These are phyloP conservation scores for Phytophthora idaei DNA, from an alignment of 352 stramenopile genomes.

Conservation along the genomic window DNA sequence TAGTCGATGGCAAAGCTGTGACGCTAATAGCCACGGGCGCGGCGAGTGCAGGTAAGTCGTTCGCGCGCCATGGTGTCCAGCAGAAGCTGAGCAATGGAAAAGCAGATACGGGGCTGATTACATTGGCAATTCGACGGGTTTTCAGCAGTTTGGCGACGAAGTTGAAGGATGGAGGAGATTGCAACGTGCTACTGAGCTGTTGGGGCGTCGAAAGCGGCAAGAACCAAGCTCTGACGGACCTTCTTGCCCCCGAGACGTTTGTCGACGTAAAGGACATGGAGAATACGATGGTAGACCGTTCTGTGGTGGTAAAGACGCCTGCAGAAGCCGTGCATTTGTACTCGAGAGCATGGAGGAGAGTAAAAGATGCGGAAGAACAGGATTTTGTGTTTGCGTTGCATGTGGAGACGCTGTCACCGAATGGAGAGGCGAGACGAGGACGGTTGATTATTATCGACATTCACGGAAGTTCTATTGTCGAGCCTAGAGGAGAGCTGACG, in stretches of 20 bases:
- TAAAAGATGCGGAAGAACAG: constrained; percentile 16
- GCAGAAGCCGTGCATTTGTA: constrained; percentile 47
- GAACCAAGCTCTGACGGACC: constrained; percentile 23
- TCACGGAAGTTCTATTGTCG: constrained; percentile 54
- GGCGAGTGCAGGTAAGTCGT: constrained; percentile 58
- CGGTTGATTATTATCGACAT: constrained; percentile 56
- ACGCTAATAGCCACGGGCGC: constrained; percentile 62
- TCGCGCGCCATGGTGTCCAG: constrained; percentile 57
- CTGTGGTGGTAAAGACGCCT: constrained; percentile 34
- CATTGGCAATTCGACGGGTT: constrained; percentile 41
- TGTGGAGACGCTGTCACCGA: constrained; percentile 43
- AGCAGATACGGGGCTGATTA: constrained; percentile 32
- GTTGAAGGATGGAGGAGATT: not conserved
- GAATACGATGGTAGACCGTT: constrained; percentile 28
- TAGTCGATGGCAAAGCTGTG: constrained; percentile 35
- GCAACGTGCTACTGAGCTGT: constrained; percentile 36
- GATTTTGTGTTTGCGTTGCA: constrained; percentile 56
- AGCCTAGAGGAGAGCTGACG: constrained; percentile 25
- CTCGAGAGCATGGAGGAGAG: constrained; percentile 25
- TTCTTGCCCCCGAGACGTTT: constrained; percentile 4
- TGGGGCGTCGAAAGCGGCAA: constrained; percentile 17
- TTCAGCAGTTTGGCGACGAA: constrained; percentile 35
- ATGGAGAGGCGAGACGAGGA: constrained; percentile 36
- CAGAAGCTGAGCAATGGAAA: constrained; percentile 17
- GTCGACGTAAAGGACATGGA: constrained; percentile 12